Base-by-base conservation (phyloP, 257 asterid genomes). In the Gentiana straminea region DNA sequence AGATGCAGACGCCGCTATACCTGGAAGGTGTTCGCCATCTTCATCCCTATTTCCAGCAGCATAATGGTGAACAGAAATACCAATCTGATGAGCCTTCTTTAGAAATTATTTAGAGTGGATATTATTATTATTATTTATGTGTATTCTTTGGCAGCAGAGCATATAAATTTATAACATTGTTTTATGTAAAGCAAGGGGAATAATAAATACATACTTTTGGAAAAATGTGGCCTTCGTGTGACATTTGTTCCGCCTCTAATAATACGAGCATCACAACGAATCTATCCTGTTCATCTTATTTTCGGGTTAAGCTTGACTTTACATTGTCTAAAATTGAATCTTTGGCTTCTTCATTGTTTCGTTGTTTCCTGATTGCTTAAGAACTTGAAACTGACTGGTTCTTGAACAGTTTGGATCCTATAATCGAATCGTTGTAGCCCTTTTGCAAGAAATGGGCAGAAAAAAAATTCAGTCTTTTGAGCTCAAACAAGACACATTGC, bases 1-100 rank as follows among this genome's bases (percentile, higher is more conserved):
- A 89, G 77, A 89, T 89, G 97, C 97, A 86, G 68, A 71, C 88
- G 0, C 73, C 84, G 34, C 69, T 81, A 46, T 89, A 86, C 77
- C 79, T 81, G 46, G 93, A 89, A 66, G 93, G 86, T 1, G 83
- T 84, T 36, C 71, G 70, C 46, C 35, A 66, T 51, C 66, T 83
- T 70, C 95, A 89, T 75, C 97, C 97, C 24, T 86, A 65, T 78
- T 86, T 75, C 75, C 88, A 80, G 63, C 73, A 60, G 49, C 71
- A 62, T 68, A 56, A 49, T 54, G 63, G 37, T 35, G 45, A 64
- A 47, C 68, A 41, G 62, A 60, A 38, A 49, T 73, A 37, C 3
- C 59, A 50, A 7, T 37, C 33, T n/a, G 39, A 33, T 33, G 52
- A 63, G 4, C n/a, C 50, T 5, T 33, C 56, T 49, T 5, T 13